Evolutionary conservation across 257 asterid genomes (phyloP), one percentile per base, ranked within the genome.

Genomic region (Salvia rosmarinus): DNA sequence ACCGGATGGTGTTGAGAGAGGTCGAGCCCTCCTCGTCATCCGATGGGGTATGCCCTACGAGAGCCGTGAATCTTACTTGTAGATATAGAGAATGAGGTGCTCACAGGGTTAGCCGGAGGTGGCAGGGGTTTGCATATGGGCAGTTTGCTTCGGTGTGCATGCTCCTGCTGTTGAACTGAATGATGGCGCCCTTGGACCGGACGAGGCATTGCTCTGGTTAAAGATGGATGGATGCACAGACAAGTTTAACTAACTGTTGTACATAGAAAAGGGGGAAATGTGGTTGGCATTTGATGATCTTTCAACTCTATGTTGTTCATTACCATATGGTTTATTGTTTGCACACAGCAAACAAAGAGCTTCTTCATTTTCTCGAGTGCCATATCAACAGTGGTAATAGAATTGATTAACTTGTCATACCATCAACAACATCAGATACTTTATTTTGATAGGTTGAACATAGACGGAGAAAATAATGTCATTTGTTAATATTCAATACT

Each of bases 1-100:
- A 77, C 21, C 82, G 81, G 61, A 76, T 72, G 84, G 88, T 88
- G 43, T 65, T 84, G 25, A 66, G 84, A 62, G 91, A 86, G 51
- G 79, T 81, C 1, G 89, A 88, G 74, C 9, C 63, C 35, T 49
- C 61, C 58, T 76, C 78, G 7, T 76, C 78, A 5, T 73, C 83
- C 0, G 87, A 79, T 21, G 82, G 78, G 43, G 68, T 70, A 73
- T 75, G 61, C 46, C 70, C 83, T 20, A 70, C 87, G 7, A 86
- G 78, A 78, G 72, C 86, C 9, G 40, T 73, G 81, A 82, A 74
- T 67, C 79, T 81, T 59, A 50, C 71, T 49, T 80, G 84, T 42
- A 49, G 80, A 39, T 77, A 72, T 9, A 81, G 86, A 35, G 78
- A 71, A 54, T 83, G 81, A 28, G 73, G 75, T 65, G 44, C 44